phyloP scores from a whole-genome alignment of 352 stramenopile species.

The Pythium periplocum region DNA sequence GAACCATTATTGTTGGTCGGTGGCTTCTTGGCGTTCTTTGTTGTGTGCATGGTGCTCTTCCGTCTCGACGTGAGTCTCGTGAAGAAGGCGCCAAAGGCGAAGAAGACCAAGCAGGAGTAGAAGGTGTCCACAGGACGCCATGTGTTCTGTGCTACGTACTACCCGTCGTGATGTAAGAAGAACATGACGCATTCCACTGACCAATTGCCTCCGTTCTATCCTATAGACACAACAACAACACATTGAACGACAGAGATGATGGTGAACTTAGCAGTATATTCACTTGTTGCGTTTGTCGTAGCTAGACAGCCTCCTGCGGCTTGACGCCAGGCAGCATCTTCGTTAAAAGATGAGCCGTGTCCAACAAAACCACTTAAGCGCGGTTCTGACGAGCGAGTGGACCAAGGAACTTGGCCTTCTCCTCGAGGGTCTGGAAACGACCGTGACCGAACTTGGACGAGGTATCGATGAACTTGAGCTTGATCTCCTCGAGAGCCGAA shows the following conservation, averaged over 20 bases:
- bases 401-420: slow-evolving; percentile 99
- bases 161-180: too few species aligned
- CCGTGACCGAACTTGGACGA: slow-evolving; percentile 99
- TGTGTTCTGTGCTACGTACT: too few species aligned
- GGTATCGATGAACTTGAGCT: slow-evolving; percentile 95
- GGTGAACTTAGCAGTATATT: slow-evolving; percentile 9
- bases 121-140: not conserved
- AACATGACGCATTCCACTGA: too few species aligned
- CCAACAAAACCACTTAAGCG: slow-evolving; percentile 40
- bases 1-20: slow-evolving; percentile 83
- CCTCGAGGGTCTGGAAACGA: slow-evolving; percentile 99
- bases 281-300: slow-evolving; percentile 1
- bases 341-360: not conserved
- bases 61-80: slow-evolving; percentile 78
- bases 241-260: not conserved
- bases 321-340: not conserved
- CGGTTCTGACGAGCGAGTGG: slow-evolving; percentile 92
- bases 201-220: too few species aligned
- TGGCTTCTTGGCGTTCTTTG: slow-evolving; percentile 79
- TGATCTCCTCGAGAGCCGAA: slow-evolving; percentile 96
- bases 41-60: slow-evolving; percentile 84
- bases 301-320: slow-evolving; percentile 2
- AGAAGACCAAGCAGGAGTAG: slow-evolving; percentile 65
- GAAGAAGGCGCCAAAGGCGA: slow-evolving; percentile 14
- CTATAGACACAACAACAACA: not conserved